Conservation (phyloP, 2,329 filamentous ascomycete genomes). For the Diaporthe ilicicola region DNA sequence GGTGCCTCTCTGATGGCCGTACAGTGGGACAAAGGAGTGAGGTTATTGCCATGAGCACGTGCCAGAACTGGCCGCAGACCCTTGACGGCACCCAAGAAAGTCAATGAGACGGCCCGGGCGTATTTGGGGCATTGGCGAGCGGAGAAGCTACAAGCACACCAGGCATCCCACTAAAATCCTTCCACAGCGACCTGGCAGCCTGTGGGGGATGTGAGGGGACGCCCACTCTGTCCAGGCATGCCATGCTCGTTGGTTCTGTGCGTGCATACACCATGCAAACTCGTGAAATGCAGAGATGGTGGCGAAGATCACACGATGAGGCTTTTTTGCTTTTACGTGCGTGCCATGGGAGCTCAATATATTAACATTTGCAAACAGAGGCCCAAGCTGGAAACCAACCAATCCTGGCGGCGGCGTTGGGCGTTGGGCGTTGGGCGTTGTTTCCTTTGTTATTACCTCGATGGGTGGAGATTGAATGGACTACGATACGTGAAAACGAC, state of each 20-base stretch:
- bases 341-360: not conserved
- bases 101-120: not conserved
- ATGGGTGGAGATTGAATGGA: not conserved
- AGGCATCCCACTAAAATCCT: not conserved
- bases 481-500: not conserved
- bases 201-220: not conserved
- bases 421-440: not conserved
- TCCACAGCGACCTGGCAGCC: not conserved
- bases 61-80: no score
- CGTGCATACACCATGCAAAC: not conserved
- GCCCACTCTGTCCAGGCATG: not conserved
- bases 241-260: not conserved
- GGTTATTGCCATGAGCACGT: not conserved
- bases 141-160: no score
- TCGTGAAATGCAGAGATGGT: not conserved
- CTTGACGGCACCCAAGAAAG: not conserved
- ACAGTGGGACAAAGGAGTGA: not conserved
- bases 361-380: not conserved
- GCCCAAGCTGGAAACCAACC: not conserved
- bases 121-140: not conserved
- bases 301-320: not conserved
- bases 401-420: not conserved
- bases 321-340: not conserved
- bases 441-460: not conserved
- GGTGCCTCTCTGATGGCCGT: no score